A percentile compares a stretch with the other conserved stretches of the same genome.
These are phyloP conservation scores for Neodidymelliopsis sp. DNA, from an alignment of 2,329 filamentous ascomycete genomes.

Conservation along the genomic window DNA sequence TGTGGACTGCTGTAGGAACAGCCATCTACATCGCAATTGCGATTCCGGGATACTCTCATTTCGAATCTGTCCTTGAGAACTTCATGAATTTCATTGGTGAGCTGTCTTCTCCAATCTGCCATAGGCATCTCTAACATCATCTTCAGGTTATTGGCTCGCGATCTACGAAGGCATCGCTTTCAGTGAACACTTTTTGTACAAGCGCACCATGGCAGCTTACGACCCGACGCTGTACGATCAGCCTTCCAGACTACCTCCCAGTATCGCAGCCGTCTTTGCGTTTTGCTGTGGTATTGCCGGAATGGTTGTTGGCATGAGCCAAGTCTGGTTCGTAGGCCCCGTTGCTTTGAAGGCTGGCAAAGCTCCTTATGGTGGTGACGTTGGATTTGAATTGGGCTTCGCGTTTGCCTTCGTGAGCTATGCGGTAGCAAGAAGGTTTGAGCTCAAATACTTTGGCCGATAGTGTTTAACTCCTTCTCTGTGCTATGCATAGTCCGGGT, in stretches of 20 bases:
- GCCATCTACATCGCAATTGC: constrained; percentile 72
- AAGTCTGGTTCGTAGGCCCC: constrained; percentile 71
- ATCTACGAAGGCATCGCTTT: constrained; percentile 74
- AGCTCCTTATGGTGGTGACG: constrained; percentile 6
- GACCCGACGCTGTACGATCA: constrained; percentile 65
- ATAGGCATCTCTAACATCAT: constrained; percentile 20
- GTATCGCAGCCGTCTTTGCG: constrained; percentile 68
- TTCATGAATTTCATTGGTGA: constrained; percentile 64
- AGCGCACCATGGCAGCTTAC: constrained; percentile 68
- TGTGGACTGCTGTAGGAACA: constrained; percentile 70
- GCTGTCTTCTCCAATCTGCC: not conserved
- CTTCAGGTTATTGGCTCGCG: constrained; percentile 72
- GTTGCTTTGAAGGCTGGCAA: constrained; percentile 68
- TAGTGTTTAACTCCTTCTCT: no score
- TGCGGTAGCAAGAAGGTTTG: constrained; percentile 1
- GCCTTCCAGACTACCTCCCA: constrained; percentile 65
- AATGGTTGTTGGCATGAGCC: constrained; percentile 73
- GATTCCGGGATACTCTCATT: constrained; percentile 72
- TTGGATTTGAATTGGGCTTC: constrained; percentile 9
- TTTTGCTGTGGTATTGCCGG: constrained; percentile 71
- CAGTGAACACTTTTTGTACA: constrained; percentile 73
- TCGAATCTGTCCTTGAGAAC: constrained; percentile 70
- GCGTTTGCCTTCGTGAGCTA: constrained; percentile 8
- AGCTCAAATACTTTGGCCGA: constrained; percentile 4
- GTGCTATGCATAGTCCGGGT: no score